A percentile compares a stretch with the other conserved stretches of the same genome.
Conservation (phyloP, 139 green algal species). For the Eudorina sp. region DNA sequence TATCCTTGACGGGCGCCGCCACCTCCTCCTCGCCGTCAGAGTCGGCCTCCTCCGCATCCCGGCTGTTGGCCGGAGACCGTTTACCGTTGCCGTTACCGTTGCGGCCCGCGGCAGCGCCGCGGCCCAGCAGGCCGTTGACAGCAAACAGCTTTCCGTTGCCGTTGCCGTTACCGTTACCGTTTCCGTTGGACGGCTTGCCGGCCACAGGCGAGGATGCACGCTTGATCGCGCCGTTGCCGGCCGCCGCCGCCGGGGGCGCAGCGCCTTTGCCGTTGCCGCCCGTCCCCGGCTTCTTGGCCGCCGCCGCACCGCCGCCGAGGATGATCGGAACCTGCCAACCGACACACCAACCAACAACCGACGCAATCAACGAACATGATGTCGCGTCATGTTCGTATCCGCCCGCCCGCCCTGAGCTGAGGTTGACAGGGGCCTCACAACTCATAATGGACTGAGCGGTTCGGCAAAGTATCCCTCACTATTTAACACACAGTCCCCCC, state of each 20-base stretch:
- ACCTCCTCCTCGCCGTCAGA: constrained; percentile 3
- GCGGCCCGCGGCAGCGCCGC: neutral
- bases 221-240: constrained; percentile 1
- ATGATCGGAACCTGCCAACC: neutral
- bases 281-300: neutral
- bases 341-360: neutral
- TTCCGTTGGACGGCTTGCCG: constrained; percentile 14
- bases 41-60: neutral
- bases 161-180: constrained; percentile 16
- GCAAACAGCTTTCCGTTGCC: constrained; percentile 15
- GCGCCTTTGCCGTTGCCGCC: constrained; percentile 32
- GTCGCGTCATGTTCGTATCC: no score
- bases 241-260: neutral
- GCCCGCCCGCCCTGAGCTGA: no score
- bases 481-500: no score
- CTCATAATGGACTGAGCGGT: neutral
- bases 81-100: constrained; percentile 32
- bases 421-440: no score
- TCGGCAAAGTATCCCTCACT: neutral
- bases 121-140: neutral
- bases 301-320: neutral
- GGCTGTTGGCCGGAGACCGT: neutral
- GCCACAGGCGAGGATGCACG: neutral
- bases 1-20: constrained; percentile 1
- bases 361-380: no score